phyloP scores from a whole-genome alignment of 1,139 yeast species.

The Magnusiomyces magnusii region DNA sequence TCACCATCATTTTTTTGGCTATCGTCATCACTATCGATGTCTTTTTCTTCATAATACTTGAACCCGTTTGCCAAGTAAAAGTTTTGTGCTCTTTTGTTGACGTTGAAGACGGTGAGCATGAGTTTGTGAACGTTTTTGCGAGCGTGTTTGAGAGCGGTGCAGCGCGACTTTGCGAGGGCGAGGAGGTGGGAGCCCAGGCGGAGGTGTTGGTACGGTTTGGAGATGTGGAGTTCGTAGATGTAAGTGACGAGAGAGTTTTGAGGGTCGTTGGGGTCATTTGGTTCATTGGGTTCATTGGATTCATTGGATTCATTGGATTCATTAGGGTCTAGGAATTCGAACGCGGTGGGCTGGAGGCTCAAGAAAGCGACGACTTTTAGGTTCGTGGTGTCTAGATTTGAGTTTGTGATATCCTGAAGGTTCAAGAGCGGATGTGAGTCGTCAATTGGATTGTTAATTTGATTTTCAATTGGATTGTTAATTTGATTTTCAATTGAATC shows the following conservation, averaged over 20 bases:
- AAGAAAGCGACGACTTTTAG: conserved; percentile 37
- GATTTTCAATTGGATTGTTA: not conserved
- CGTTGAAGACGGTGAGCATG: conserved; percentile 19
- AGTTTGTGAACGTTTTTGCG: too few species aligned
- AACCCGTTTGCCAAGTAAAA: conserved; percentile 26
- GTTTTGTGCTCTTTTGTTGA: conserved; percentile 24
- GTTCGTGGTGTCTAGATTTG: not conserved
- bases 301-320: too few species aligned
- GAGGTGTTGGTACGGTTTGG: conserved; percentile 31
- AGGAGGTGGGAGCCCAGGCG: conserved; percentile 38
- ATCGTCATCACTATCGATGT: not conserved
- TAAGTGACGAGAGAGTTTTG: conserved; percentile 38
- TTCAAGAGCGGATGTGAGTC: not conserved
- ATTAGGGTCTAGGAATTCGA: conserved; percentile 9
- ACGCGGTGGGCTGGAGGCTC: conserved; percentile 38
- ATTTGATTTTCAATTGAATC: too few species aligned
- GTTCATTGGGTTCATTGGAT: not conserved
- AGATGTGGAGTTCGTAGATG: conserved; percentile 49
- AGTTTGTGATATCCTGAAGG: not conserved
- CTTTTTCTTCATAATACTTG: conserved; percentile 7
- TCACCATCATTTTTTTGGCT: not conserved
- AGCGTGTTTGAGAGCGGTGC: conserved; percentile 13
- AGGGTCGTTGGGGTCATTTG: not conserved
- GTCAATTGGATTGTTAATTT: not conserved
- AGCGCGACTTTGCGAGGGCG: conserved; percentile 16